These are phyloP conservation scores for Reutealis trisperma DNA, from an alignment of 345 rosid genomes.

Conservation along the genomic window DNA sequence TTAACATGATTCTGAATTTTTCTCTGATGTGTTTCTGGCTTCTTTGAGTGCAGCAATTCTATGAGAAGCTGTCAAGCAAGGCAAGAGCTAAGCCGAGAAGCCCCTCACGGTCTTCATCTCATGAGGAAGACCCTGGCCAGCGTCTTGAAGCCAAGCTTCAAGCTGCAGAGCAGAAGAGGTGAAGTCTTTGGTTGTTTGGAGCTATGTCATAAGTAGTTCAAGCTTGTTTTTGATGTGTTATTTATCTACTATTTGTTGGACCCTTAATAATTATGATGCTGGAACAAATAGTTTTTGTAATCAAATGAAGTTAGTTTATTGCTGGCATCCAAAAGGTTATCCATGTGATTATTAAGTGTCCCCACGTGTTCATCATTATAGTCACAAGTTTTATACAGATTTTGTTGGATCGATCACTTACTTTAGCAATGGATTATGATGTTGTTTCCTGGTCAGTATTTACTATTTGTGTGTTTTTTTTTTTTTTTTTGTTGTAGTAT, in stretches of 20 bases:
- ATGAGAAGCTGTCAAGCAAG: conserved; percentile 77
- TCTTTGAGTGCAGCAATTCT: conserved; percentile 65
- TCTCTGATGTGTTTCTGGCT: background rate
- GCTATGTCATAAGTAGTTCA: background rate
- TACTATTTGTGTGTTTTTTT: no score
- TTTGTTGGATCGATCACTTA: background rate
- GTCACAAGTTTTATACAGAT: background rate
- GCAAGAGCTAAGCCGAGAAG: conserved; percentile 87
- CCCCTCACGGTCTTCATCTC: conserved; percentile 63
- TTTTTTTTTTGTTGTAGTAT: background rate
- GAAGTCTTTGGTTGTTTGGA: background rate
- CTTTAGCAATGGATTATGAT: background rate
- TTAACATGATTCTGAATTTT: background rate
- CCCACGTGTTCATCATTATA: background rate
- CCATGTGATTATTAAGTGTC: background rate
- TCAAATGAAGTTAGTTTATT: background rate
- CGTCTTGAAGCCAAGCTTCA: conserved; percentile 95
- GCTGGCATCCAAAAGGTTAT: background rate
- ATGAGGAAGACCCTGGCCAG: conserved; percentile 84
- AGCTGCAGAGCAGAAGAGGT: conserved; percentile 97
- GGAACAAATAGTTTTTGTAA: background rate
- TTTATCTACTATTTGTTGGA: background rate
- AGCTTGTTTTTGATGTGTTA: background rate
- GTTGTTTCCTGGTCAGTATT: background rate
- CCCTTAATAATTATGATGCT: background rate